These are phyloP conservation scores for Candida gorgasii DNA, from an alignment of 805 yeast genomes.

Conservation along the genomic window DNA sequence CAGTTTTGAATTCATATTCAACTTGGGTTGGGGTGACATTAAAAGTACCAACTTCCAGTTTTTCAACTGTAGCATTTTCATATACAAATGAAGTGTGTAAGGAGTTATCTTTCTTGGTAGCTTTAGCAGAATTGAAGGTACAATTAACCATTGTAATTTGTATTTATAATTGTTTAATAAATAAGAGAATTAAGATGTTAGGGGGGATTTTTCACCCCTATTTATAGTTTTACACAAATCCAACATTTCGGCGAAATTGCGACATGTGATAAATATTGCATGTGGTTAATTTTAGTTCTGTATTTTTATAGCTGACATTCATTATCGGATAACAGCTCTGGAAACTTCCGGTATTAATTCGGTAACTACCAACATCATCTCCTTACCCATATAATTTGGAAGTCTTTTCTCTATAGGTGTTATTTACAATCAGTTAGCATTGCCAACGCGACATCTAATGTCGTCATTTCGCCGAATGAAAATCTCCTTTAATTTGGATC, in stretches of 20 bases:
- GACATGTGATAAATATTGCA: slow-evolving; percentile 2
- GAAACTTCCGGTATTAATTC: too few relatives aligned
- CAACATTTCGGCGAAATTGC: slow-evolving; percentile 26
- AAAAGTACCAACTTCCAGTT: slow-evolving; percentile 50
- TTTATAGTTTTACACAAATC: slow-evolving; percentile 8
- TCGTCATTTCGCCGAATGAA: slow-evolving; percentile 7
- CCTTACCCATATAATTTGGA: too few relatives aligned
- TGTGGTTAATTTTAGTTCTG: background rate
- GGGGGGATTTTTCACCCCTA: slow-evolving; percentile 12
- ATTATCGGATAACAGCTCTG: too few relatives aligned
- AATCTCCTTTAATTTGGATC: slow-evolving; percentile 4
- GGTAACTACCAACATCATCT: too few relatives aligned
- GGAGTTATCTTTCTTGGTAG: slow-evolving; percentile 49
- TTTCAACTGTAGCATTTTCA: slow-evolving; percentile 73
- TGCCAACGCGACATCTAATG: slow-evolving; percentile 3
- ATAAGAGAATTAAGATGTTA: background rate
- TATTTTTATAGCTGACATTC: too few relatives aligned
- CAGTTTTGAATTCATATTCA: slow-evolving; percentile 84
- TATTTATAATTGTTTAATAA: background rate
- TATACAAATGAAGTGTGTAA: slow-evolving; percentile 65
- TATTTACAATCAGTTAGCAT: too few relatives aligned
- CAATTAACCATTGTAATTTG: slow-evolving; percentile 48
- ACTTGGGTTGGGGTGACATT: slow-evolving; percentile 68
- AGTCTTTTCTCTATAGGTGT: too few relatives aligned
- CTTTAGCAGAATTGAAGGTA: slow-evolving; percentile 56